Base-by-base conservation (phyloP, 805 yeast species). In the Saccharomycopsis javanensis region DNA sequence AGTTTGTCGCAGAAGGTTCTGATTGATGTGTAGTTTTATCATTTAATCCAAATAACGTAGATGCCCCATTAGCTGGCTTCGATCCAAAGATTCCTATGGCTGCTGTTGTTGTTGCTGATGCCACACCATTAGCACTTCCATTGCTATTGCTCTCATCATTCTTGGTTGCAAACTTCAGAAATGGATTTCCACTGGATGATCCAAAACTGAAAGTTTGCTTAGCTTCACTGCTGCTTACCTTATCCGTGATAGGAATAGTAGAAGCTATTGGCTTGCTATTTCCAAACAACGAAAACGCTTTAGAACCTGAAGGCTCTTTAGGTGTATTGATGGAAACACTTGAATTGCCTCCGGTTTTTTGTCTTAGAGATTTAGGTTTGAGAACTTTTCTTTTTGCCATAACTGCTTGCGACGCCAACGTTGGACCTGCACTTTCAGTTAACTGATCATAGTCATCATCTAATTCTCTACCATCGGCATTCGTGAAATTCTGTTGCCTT, bases 331-430 rank as follows among this genome's bases (percentile, higher is more conserved):
- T 37, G 15, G 54, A n/a, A n/a, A n/a, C 11, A 1, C 33, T 20
- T 18, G 60, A 46, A 25, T 58, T 18, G 7, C 34, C 45, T 20
- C 31, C 60, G 16, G 48, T 25, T 15, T 60, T 45, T 16, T 7
- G 35, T 16, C 46, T 25, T 5, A 45, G 27, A 5, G 59, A 55
- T 23, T 30, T 55, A 27, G 62, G 62, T 33, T 53, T 50, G 15
- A 55, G 37, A 16, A 60, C 55, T 28, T 56, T 55, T 55, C 62
- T 57, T 18, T 53, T 55, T 3, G 61, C 46, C 30, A 60, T 28
- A n/a, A 35, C 50, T 16, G 56, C 59, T 11, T 34, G 45, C 5
- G 62, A 57, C 10, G 62, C 61, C 27, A 55, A 16, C 11, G 25
- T 37, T 13, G 54, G 33, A 2, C n/a, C 27, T 20, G 20, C 25